Percentiles rank a stretch among this genome's conserved stretches.
phyloP scores from a whole-genome alignment of 225 moss, liverwort and hornwort genomes.

The Climacium dendroides region DNA sequence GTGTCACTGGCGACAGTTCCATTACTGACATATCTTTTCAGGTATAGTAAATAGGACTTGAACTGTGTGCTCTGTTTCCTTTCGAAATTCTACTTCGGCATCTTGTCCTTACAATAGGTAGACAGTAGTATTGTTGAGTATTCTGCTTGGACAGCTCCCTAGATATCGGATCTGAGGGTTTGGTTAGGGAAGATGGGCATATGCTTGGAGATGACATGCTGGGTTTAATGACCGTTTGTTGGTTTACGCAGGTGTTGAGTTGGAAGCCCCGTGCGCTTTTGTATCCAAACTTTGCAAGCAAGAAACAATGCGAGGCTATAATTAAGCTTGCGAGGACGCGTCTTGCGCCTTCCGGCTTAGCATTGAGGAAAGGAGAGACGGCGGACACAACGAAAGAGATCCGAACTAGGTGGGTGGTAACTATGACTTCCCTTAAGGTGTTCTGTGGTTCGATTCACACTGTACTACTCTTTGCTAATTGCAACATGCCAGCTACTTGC shows the following conservation, averaged over 20 bases:
- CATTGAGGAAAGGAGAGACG: slow-evolving; percentile 85
- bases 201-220: not conserved
- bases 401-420: slow-evolving; percentile 74
- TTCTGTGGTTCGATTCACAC: not conserved
- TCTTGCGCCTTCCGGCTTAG: slow-evolving; percentile 74
- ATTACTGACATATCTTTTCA: slow-evolving; percentile 63
- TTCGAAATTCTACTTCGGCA: not conserved
- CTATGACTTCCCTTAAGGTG: not conserved
- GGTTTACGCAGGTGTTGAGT: slow-evolving; percentile 56
- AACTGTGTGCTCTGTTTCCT: not conserved
- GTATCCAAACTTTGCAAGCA: slow-evolving; percentile 76
- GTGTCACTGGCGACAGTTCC: slow-evolving; percentile 55
- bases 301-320: slow-evolving; percentile 63
- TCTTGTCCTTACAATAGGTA: not conserved
- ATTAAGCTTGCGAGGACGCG: slow-evolving; percentile 59
- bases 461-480: not conserved
- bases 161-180: not conserved
- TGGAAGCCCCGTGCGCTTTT: slow-evolving; percentile 89
- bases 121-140: not conserved
- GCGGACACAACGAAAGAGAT: slow-evolving; percentile 60
- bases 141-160: not conserved
- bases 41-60: slow-evolving; percentile 15
- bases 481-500: not conserved
- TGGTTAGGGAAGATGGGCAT: not conserved
- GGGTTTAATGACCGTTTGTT: not conserved